Evolutionary conservation across 108 stramenopile genomes (phyloP), one percentile per base, ranked within the genome.

Genomic region (Fragilariopsis cylindrus): DNA sequence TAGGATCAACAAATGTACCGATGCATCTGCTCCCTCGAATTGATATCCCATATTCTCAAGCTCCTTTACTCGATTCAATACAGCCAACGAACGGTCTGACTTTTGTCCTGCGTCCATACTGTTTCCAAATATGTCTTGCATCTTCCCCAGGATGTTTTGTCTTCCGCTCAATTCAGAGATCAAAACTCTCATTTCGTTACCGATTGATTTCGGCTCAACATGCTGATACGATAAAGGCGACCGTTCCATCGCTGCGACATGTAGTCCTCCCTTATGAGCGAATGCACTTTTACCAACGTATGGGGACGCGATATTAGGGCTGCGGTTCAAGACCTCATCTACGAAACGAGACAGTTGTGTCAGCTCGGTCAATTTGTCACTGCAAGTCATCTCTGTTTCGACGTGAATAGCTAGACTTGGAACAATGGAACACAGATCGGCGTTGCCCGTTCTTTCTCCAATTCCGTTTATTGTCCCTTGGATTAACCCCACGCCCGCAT

Each of bases 231-330:
- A 88, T 46, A 83, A 72, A 0, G 93, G n/a, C n/a, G 90, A 52
- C 11, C 92, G 82, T 81, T 93, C 90, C 87, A 98, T 84, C 42
- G 97, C 97, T 7, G 93, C 91, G 19, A 96, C 97, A 75, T 96
- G 96, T 52, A 98, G 76, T 11, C 97, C 97, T 42, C 97, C 97
- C 86, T 97, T 97, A 82, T 97, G 97, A 12, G 97, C 97, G 87
- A 97, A 97, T 4, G 97, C 96, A 11, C 87, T 90, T 6, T 81
- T 70, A n/a, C 97, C 97, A 16, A 96, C 96, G 65, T 77, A 97
- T 1, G 97, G 97, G 4, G 88, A 85, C 6, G 80, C 76, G 12
- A 71, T 70, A 43, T 89, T 58, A 6, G 93, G 96, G 8, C 82
- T 82, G 18, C 88, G 85, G 69, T 97, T 97, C 71, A 96, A 73